A percentile compares a stretch with the other conserved stretches of the same genome.
Evolutionary conservation across 345 rosid genomes (phyloP).

Genomic region (Euclidium syriacum): DNA sequence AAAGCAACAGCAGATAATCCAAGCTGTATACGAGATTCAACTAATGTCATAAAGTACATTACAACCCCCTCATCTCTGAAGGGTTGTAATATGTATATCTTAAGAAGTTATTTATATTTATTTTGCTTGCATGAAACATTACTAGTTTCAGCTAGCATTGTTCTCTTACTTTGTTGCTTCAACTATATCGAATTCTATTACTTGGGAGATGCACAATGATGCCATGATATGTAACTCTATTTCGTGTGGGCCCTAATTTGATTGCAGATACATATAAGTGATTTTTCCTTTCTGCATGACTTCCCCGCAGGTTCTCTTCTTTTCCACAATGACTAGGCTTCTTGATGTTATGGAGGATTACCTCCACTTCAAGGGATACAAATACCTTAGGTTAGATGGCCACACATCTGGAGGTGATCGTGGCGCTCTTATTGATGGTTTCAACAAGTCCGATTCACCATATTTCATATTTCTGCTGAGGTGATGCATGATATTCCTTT

Average conservation of each 20-base stretch:
- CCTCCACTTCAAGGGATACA: constrained; percentile 55
- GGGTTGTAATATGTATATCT: background rate
- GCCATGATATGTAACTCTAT: background rate
- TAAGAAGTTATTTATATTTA: background rate
- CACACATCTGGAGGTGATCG: constrained; percentile 76
- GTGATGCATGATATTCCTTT: constrained; percentile 25
- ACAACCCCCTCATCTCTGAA: background rate
- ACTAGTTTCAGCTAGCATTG: background rate
- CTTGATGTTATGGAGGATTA: constrained; percentile 96
- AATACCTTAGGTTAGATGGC: constrained; percentile 86
- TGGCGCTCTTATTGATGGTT: constrained; percentile 69
- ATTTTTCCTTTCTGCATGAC: background rate
- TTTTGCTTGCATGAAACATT: background rate
- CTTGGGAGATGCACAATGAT: background rate
- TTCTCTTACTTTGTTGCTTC: background rate
- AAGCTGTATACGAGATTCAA: background rate
- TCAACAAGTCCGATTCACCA: constrained; percentile 59
- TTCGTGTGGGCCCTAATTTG: no score
- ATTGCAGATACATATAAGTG: no score
- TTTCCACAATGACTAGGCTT: constrained; percentile 94
- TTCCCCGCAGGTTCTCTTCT: constrained; percentile 45
- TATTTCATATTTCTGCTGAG: constrained; percentile 85
- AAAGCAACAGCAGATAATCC: background rate
- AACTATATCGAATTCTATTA: no score
- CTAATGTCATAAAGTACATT: background rate